These are phyloP conservation scores for Suillus tomentosus DNA, from an alignment of 768 basidiomycete species.

Conservation along the genomic window DNA sequence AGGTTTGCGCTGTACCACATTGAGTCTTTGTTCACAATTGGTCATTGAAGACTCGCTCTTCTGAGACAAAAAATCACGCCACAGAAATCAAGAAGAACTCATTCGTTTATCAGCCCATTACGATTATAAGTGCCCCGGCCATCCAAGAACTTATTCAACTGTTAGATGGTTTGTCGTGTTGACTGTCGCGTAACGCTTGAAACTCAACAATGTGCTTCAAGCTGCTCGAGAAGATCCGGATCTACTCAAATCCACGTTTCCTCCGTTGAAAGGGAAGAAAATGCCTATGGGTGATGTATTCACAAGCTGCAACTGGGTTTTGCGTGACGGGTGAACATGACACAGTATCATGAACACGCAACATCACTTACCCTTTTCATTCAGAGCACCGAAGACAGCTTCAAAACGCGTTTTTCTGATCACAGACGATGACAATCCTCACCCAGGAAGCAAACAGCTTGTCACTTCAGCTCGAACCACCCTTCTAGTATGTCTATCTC, in stretches of 20 bases:
- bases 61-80: constrained; percentile 38
- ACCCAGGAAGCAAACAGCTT: constrained; percentile 57
- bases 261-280: constrained; percentile 56
- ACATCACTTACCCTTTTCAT: not conserved
- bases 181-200: not conserved
- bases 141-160: constrained; percentile 79
- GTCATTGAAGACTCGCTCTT: constrained; percentile 24
- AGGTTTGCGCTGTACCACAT: constrained; percentile 28
- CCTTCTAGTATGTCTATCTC: constrained; percentile 50
- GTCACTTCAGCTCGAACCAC: constrained; percentile 72
- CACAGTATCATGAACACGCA: constrained; percentile 9
- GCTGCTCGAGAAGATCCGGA: constrained; percentile 66
- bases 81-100: constrained; percentile 71
- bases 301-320: constrained; percentile 85
- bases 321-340: constrained; percentile 74
- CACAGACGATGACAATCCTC: constrained; percentile 66
- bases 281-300: constrained; percentile 89
- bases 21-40: not conserved
- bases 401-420: constrained; percentile 93
- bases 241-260: constrained; percentile 60
- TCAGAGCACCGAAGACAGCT: constrained; percentile 81
- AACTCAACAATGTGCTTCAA: constrained; percentile 31
- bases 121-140: constrained; percentile 75
- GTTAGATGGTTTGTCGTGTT: constrained; percentile 61
- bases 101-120: constrained; percentile 75